phyloP scores from a whole-genome alignment of 192 early-diverging fungal species.

The Coemansia interrupta region DNA sequence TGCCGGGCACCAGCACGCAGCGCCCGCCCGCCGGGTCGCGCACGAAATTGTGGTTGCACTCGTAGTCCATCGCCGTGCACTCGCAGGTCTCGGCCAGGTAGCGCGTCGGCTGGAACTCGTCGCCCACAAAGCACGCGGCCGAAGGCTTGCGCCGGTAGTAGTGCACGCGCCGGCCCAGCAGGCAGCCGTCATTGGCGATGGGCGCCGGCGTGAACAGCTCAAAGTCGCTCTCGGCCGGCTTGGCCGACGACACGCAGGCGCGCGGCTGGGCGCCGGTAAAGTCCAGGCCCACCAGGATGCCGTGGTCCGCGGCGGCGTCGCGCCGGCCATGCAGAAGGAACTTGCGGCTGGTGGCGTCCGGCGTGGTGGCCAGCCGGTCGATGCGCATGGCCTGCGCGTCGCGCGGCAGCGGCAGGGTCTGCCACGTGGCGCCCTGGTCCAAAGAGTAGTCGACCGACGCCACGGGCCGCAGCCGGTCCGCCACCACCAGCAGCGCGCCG shows the following conservation, averaged over 20 bases:
- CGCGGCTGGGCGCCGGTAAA: constrained; percentile 51
- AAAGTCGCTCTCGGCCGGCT: constrained; percentile 57
- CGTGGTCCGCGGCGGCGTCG: constrained; percentile 16
- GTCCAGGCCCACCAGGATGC: constrained; percentile 42
- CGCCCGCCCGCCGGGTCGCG: constrained; percentile 51
- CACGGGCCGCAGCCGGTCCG: constrained; percentile 71
- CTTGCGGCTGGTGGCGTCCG: constrained; percentile 67
- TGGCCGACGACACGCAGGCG: constrained; percentile 47
- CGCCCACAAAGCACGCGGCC: constrained; percentile 70
- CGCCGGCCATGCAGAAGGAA: constrained; percentile 75
- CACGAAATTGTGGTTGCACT: constrained; percentile 87
- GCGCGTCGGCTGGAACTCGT: constrained; percentile 60
- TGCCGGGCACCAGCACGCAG: constrained; percentile 64
- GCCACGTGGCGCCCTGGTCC: constrained; percentile 76
- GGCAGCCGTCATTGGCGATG: constrained; percentile 56
- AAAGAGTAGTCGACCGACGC: constrained; percentile 65
- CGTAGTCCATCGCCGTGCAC: constrained; percentile 77
- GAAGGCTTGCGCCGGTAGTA: constrained; percentile 71
- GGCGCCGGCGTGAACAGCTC: constrained; percentile 61
- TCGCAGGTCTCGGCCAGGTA: constrained; percentile 61
- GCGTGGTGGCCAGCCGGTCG: constrained; percentile 66
- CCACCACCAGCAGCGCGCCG: constrained; percentile 79
- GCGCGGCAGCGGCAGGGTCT: constrained; percentile 58
- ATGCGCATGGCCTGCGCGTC: constrained; percentile 68
- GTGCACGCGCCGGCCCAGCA: constrained; percentile 64